phyloP scores from a whole-genome alignment of 2,329 filamentous ascomycete species.

The Hypoxylon sp. region DNA sequence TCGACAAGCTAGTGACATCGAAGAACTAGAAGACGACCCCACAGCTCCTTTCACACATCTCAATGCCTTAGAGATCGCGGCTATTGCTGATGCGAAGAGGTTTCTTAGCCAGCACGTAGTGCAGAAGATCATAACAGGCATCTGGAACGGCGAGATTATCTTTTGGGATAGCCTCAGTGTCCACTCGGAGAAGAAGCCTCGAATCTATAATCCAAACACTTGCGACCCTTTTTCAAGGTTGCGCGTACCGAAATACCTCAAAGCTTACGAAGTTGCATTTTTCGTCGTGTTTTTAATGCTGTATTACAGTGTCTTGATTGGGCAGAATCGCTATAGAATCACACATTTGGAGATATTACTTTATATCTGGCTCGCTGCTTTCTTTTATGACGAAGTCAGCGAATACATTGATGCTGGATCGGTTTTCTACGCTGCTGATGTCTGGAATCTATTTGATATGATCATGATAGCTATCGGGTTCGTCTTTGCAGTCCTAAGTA shows the following conservation, averaged over 20 bases:
- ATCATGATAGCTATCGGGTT: constrained; percentile 81
- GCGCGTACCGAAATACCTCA: constrained; percentile 79
- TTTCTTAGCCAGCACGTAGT: constrained; percentile 79
- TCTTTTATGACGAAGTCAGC: constrained; percentile 88
- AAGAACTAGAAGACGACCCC: constrained; percentile 71
- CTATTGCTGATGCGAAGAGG: constrained; percentile 78
- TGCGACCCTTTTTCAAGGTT: constrained; percentile 78
- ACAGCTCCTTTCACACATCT: constrained; percentile 81
- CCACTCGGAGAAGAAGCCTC: constrained; percentile 75
- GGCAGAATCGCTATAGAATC: constrained; percentile 76
- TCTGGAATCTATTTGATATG: constrained; percentile 83
- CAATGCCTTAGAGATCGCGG: constrained; percentile 85
- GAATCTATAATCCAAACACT: constrained; percentile 72
- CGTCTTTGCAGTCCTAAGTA: constrained; percentile 79
- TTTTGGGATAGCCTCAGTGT: constrained; percentile 79
- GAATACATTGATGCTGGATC: constrained; percentile 89
- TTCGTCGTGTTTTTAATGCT: constrained; percentile 79
- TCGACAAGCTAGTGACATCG: constrained; percentile 58
- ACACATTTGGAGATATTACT: constrained; percentile 79
- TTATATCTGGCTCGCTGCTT: constrained; percentile 89
- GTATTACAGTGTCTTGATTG: constrained; percentile 89
- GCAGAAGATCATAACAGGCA: constrained; percentile 79
- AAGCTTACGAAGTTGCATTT: constrained; percentile 79
- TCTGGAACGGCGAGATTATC: constrained; percentile 81
- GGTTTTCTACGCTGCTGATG: constrained; percentile 86